These are phyloP conservation scores for Gypsophila paniculata DNA, from an alignment of 179 eudicot species.

Conservation along the genomic window DNA sequence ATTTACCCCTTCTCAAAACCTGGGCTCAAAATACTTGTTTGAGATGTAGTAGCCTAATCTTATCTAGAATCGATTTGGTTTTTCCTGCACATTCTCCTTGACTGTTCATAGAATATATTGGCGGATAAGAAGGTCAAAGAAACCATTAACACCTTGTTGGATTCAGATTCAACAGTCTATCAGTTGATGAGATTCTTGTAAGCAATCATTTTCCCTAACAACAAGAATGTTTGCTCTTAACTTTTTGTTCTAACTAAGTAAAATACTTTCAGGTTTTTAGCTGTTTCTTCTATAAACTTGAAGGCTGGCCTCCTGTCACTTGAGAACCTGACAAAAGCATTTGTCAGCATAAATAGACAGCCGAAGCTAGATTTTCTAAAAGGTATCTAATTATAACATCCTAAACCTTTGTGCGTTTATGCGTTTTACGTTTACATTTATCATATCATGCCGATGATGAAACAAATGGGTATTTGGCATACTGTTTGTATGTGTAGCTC, in stretches of 20 bases:
- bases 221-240: not conserved
- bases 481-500: not conserved
- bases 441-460: not conserved
- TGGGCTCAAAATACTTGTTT: too few relatives aligned
- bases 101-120: constrained; percentile 55
- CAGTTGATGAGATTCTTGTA: constrained; percentile 74
- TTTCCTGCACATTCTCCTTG: constrained; percentile 35
- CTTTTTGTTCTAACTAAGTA: constrained; percentile 16
- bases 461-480: not conserved
- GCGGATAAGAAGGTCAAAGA: constrained; percentile 59
- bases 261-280: constrained; percentile 51
- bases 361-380: constrained; percentile 70
- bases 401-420: not conserved
- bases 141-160: constrained; percentile 39
- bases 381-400: constrained; percentile 39
- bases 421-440: not conserved
- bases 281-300: constrained; percentile 64
- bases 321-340: constrained; percentile 64
- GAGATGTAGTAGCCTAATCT: too few relatives aligned
- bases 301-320: constrained; percentile 57
- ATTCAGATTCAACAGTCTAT: constrained; percentile 67
- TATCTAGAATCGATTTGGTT: not conserved
- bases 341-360: constrained; percentile 51
- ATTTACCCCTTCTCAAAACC: too few relatives aligned
- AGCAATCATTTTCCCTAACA: constrained; percentile 29